These are phyloP conservation scores for Populus ilicifolia DNA, from an alignment of 345 rosid genomes.

Conservation along the genomic window DNA sequence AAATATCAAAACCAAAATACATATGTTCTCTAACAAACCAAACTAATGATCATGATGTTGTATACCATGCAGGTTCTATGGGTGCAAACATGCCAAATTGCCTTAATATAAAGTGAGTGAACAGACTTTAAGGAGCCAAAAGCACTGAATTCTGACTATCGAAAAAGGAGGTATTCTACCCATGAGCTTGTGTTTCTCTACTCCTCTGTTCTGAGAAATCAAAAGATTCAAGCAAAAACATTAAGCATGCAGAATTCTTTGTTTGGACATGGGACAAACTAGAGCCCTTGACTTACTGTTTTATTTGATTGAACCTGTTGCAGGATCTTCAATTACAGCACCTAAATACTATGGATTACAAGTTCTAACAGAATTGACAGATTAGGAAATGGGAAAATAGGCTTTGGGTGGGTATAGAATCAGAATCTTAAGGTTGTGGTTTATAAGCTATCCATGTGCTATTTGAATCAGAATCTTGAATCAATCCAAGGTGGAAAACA, in stretches of 20 bases:
- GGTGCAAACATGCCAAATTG: background rate
- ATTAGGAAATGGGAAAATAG: background rate
- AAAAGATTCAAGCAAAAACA: background rate
- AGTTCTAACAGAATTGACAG: background rate
- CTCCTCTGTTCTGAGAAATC: background rate
- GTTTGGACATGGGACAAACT: background rate
- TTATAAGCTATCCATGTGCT: background rate
- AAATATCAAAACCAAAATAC: background rate
- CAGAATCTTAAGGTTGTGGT: background rate
- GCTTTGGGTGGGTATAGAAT: no score
- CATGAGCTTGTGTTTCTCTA: background rate
- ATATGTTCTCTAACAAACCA: background rate
- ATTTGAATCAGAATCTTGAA: background rate
- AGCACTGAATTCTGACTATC: background rate
- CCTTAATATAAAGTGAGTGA: background rate
- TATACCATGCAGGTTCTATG: background rate
- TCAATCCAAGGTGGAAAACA: background rate
- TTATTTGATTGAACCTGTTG: background rate
- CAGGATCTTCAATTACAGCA: background rate
- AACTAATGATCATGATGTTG: background rate
- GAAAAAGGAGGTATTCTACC: background rate
- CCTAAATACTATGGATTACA: background rate
- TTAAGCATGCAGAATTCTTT: background rate
- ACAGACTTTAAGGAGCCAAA: background rate
- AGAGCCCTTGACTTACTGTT: background rate